Base-by-base conservation (phyloP, 257 asterid species). In the Fraxinus quadrangulata region DNA sequence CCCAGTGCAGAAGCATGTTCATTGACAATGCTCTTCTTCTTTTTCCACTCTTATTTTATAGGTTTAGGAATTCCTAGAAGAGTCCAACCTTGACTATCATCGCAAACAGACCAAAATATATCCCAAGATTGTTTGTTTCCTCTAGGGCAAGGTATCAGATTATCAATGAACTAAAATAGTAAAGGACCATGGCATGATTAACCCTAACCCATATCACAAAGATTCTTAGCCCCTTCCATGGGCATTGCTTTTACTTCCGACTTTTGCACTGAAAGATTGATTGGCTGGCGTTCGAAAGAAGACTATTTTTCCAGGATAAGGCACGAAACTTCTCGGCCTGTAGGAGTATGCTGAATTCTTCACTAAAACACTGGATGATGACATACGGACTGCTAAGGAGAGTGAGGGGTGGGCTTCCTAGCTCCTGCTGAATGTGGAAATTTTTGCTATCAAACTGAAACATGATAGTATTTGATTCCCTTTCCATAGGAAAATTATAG, bases 201-300 rank as follows among this genome's bases (percentile, higher is more conserved):
- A 37, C 45, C 37, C 19, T 2, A 1, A 10, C 2, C 69, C 0
- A 3, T 63, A 61, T 21, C 45, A 42, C 34, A 51, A 56, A 70
- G 59, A 75, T 59, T 34, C 10, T 69, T 61, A 6, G 21, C 49
- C 19, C 54, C 24, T 17, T 42, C 6, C 0, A 45, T 19, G 40
- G 77, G 63, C 23, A 73, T 72, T 73, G 42, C 33, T 73, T 63
- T 61, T 73, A 21, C 77, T 69, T 63, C 34, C 16, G 34, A 63
- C 34, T 24, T 34, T 23, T 12, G 6, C 19, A 12, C 65, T 5
- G 8, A 63, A 26, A 26, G 34, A 63, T 63, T 31, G 69, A 24
- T 63, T 63, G 33, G 33, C 31, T 61, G 67, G 69, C 17, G 34
- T 63, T 61, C 68, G 2, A 6, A 24, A 63, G 7, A 63, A 63